Percentiles rank a stretch among this genome's conserved stretches.
Evolutionary conservation across 2,329 filamentous ascomycete species (phyloP).

Genomic region (Cladorrhinum sp.): DNA sequence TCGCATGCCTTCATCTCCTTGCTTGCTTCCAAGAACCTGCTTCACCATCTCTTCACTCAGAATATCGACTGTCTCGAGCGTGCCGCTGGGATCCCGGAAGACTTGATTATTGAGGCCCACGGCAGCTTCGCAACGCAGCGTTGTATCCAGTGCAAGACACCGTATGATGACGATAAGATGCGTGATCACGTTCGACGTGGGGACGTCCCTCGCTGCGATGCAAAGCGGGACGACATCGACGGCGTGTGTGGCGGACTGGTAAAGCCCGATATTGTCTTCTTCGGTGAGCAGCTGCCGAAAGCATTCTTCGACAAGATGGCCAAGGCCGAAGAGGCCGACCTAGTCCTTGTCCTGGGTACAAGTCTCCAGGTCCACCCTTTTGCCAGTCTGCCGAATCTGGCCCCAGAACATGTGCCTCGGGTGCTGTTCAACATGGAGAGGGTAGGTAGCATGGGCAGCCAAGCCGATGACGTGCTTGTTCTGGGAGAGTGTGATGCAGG

Average conservation of each 20-base stretch:
- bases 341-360: constrained; percentile 84
- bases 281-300: constrained; percentile 63
- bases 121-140: constrained; percentile 89
- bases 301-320: constrained; percentile 60
- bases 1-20: constrained; percentile 86
- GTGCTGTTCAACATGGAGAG: constrained; percentile 83
- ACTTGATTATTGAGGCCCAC: constrained; percentile 88
- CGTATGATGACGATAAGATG: constrained; percentile 74
- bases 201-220: constrained; percentile 67
- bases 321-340: constrained; percentile 44
- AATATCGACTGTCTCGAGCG: constrained; percentile 97
- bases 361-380: constrained; percentile 88
- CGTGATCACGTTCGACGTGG: constrained; percentile 62
- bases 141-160: constrained; percentile 80
- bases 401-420: constrained; percentile 62
- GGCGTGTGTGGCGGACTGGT: constrained; percentile 58
- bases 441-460: constrained; percentile 74
- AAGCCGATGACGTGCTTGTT: constrained; percentile 79
- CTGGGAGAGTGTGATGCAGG: constrained; percentile 82
- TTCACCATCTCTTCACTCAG: constrained; percentile 89
- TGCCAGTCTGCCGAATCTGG: constrained; percentile 69
- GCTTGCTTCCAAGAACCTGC: constrained; percentile 71
- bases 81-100: constrained; percentile 74
- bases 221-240: constrained; percentile 52
- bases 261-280: constrained; percentile 95